phyloP scores from a whole-genome alignment of 1,284 basidiomycete genomes.

The Leccinum insigne region DNA sequence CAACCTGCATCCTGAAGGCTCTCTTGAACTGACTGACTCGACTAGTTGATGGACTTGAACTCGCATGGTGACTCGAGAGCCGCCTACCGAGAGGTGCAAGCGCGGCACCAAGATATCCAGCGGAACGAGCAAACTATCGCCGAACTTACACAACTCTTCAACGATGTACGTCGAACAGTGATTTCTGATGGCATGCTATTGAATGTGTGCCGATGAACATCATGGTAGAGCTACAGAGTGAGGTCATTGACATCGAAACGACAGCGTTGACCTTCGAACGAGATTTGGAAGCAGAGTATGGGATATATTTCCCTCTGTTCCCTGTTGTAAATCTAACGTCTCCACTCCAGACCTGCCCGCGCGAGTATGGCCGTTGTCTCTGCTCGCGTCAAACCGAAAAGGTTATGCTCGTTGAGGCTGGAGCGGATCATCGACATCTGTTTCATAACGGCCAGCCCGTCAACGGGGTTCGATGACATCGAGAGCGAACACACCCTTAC shows the following conservation, averaged over 20 bases:
- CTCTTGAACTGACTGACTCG: conserved; percentile 1
- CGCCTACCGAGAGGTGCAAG: conserved; percentile 95
- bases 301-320: background rate
- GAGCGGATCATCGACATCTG: no score
- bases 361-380: conserved; percentile 86
- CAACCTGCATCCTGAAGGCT: background rate
- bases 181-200: conserved; percentile 1
- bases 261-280: conserved; percentile 77
- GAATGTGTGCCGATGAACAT: conserved; percentile 62
- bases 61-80: conserved; percentile 89
- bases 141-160: conserved; percentile 95
- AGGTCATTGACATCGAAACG: conserved; percentile 70
- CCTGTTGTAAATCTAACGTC: conserved; percentile 12
- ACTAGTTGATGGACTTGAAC: conserved; percentile 85
- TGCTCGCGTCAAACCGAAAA: background rate
- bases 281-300: conserved; percentile 81
- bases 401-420: background rate
- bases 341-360: conserved; percentile 60
- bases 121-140: conserved; percentile 92
- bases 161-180: conserved; percentile 61
- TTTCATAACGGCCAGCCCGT: conserved; percentile 2
- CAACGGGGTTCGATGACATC: conserved; percentile 38
- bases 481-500: conserved; percentile 68
- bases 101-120: conserved; percentile 94
- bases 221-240: conserved; percentile 38